phyloP scores from a whole-genome alignment of 148 eudicot species.

The Silene conica region DNA sequence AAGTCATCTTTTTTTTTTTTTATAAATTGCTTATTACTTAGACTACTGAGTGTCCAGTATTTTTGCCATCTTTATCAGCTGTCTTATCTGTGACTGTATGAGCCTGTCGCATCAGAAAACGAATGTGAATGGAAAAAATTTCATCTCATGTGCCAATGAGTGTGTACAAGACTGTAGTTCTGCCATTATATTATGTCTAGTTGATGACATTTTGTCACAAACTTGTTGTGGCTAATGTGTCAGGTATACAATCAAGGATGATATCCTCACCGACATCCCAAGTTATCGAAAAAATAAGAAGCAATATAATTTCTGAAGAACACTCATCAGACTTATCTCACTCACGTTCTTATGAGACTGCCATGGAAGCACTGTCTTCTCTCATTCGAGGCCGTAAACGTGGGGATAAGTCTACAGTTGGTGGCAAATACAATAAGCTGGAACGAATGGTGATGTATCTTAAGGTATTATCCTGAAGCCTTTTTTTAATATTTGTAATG shows the following conservation, averaged over 20 bases:
- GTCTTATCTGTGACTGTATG: not conserved
- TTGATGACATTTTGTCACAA: not conserved
- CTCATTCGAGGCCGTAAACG: conserved; percentile 65
- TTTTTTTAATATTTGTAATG: not conserved
- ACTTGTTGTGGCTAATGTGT: conserved; percentile 21
- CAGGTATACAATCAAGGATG: conserved; percentile 39
- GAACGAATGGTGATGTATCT: conserved; percentile 73
- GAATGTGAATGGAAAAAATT: not conserved
- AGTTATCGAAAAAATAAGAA: conserved; percentile 25
- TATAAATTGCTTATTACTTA: not conserved
- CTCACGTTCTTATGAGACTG: conserved; percentile 57
- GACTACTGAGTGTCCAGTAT: not conserved
- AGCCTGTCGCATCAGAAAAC: not conserved
- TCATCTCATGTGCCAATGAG: not conserved
- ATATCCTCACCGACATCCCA: conserved; percentile 43
- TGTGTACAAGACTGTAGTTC: not conserved
- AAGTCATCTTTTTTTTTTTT: conserved; percentile 7
- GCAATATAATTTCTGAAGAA: conserved; percentile 24
- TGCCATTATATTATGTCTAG: not conserved
- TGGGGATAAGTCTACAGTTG: conserved; percentile 36
- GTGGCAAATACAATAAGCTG: conserved; percentile 50
- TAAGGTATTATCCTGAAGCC: conserved; percentile 42
- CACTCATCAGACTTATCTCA: conserved; percentile 21
- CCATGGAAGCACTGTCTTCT: conserved; percentile 85
- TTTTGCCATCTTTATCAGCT: not conserved